phyloP scores from a whole-genome alignment of 495 filamentous ascomycete species.

The Physcia stellaris region DNA sequence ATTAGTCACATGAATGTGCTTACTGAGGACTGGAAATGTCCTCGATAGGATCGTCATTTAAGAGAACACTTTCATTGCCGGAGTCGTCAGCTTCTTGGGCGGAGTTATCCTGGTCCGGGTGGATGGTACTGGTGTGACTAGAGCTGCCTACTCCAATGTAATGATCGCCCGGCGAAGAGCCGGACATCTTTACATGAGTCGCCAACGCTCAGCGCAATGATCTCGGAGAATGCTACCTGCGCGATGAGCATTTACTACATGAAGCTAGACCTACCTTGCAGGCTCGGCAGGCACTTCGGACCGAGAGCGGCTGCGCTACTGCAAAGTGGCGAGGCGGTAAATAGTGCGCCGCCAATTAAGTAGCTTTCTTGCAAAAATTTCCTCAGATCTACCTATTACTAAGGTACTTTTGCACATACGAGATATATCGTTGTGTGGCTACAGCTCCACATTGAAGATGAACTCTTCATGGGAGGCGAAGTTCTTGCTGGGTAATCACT shows the following conservation, averaged over 20 bases:
- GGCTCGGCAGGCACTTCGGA: too few relatives aligned
- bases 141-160: slow-evolving; percentile 20
- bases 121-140: slow-evolving; percentile 10
- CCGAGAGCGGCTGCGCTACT: too few relatives aligned
- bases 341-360: too few relatives aligned
- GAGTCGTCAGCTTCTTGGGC: too few relatives aligned
- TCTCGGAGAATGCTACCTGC: not conserved
- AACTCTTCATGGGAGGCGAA: not conserved
- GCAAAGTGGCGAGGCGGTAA: too few relatives aligned
- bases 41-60: slow-evolving; percentile 36
- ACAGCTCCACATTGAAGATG: too few relatives aligned
- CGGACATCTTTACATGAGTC: not conserved
- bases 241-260: too few relatives aligned
- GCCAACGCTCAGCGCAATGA: not conserved
- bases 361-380: not conserved
- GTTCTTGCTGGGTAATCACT: slow-evolving; percentile 2
- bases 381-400: not conserved
- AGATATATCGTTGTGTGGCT: too few relatives aligned
- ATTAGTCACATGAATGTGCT: too few relatives aligned
- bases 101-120: slow-evolving; percentile 18
- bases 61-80: slow-evolving; percentile 15
- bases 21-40: slow-evolving; percentile 35
- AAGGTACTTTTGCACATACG: too few relatives aligned
- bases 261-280: too few relatives aligned
- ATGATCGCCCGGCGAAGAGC: slow-evolving; percentile 1